Evolutionary conservation across 768 basidiomycete species (phyloP).

Genomic region (Clathrus columnatus): DNA sequence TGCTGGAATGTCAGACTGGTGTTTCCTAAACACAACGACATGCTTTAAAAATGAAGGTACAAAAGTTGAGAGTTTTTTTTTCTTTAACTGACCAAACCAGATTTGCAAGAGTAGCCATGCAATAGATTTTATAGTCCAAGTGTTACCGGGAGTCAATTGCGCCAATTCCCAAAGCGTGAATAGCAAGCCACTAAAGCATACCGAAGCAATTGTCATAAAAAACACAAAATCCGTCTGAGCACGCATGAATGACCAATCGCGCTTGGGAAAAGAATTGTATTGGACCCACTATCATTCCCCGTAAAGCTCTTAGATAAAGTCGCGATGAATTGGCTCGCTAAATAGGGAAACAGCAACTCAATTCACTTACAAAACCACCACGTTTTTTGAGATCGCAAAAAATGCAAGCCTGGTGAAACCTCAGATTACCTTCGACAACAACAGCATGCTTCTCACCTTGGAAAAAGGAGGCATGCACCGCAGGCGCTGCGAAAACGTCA

Average conservation of each 20-base stretch:
- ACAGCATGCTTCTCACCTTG: conserved; percentile 37
- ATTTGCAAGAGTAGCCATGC: conserved; percentile 83
- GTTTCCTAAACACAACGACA: conserved; percentile 35
- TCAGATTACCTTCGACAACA: neutral
- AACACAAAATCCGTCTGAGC: conserved; percentile 51
- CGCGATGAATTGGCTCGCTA: conserved; percentile 5
- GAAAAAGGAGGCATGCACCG: conserved; percentile 79
- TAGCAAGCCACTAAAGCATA: conserved; percentile 74
- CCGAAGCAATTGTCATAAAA: conserved; percentile 67
- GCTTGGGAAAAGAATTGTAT: conserved; percentile 11
- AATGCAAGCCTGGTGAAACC: conserved; percentile 53
- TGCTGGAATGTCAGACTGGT: conserved; percentile 45
- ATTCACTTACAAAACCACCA: conserved; percentile 59
- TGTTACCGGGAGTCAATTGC: conserved; percentile 24
- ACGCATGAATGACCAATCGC: conserved; percentile 5
- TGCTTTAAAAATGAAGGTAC: neutral
- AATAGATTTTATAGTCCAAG: conserved; percentile 41
- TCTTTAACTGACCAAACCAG: conserved; percentile 67
- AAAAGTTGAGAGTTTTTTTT: neutral
- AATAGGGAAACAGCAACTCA: neutral
- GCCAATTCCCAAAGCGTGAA: conserved; percentile 49
- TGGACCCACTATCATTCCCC: conserved; percentile 58
- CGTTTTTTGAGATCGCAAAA: conserved; percentile 70
- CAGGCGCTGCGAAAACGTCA: conserved; percentile 37
- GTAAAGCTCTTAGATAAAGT: conserved; percentile 47